A percentile compares a stretch with the other conserved stretches of the same genome.
phyloP scores from a whole-genome alignment of 208 protist species.

The Trypanosoma platydactyli region DNA sequence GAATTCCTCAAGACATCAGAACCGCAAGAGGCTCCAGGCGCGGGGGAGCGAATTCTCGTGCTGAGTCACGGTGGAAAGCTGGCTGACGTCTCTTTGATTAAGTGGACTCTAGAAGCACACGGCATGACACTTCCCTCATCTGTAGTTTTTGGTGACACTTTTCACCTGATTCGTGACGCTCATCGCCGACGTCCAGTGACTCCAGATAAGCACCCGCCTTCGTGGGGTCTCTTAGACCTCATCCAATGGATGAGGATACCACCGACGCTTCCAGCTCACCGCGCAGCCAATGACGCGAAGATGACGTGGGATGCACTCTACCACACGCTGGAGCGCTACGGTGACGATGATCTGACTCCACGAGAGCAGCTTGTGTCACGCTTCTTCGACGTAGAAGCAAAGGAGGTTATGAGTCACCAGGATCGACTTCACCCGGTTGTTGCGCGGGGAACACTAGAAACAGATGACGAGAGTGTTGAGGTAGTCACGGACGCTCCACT shows the following conservation, averaged over 20 bases:
- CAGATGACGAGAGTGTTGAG: constrained; percentile 12
- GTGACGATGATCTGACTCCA: constrained; percentile 84
- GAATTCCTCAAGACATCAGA: constrained; percentile 71
- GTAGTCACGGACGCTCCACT: constrained; percentile 28
- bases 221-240: constrained; percentile 78
- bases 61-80: constrained; percentile 89
- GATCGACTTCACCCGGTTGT: neutral
- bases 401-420: constrained; percentile 50
- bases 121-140: constrained; percentile 51
- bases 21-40: constrained; percentile 58
- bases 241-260: constrained; percentile 87
- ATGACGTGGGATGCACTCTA: constrained; percentile 91
- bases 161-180: constrained; percentile 85
- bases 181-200: constrained; percentile 88
- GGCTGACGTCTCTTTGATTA: constrained; percentile 86
- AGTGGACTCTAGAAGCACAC: constrained; percentile 80
- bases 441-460: constrained; percentile 9
- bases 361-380: constrained; percentile 85
- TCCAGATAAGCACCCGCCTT: constrained; percentile 85
- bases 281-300: constrained; percentile 84
- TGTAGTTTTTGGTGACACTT: constrained; percentile 88
- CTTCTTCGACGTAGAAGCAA: constrained; percentile 87
- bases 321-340: constrained; percentile 87
- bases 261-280: constrained; percentile 69
- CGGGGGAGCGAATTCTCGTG: constrained; percentile 64